Evolutionary conservation across 148 eudicot genomes (phyloP).

Genomic region (Vaccinium corymbosum): DNA sequence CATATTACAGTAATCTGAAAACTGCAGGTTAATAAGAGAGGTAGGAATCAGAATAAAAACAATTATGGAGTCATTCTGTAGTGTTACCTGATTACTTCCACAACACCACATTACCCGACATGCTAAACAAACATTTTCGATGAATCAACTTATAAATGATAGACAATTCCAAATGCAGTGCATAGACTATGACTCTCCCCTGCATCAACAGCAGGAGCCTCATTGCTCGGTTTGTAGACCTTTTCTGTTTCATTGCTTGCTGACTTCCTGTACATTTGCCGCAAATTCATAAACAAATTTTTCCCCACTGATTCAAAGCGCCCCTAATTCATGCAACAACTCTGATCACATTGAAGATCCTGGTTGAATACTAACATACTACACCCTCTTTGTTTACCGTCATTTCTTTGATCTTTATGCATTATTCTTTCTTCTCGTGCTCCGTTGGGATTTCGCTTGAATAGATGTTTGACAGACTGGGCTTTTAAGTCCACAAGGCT

Average conservation of each 20-base stretch:
- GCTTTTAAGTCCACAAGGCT: constrained; percentile 41
- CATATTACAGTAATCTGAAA: background rate
- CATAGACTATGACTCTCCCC: too few species aligned
- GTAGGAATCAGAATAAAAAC: background rate
- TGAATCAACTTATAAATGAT: background rate
- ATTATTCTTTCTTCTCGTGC: constrained; percentile 21
- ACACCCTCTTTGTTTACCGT: background rate
- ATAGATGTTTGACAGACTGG: constrained; percentile 34
- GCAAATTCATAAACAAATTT: background rate
- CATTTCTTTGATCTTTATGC: background rate
- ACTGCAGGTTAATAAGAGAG: background rate
- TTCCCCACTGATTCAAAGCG: background rate
- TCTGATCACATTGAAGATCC: background rate
- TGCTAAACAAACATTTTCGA: background rate
- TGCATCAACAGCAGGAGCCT: background rate
- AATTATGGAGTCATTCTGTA: background rate
- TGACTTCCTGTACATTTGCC: background rate
- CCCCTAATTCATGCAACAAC: background rate
- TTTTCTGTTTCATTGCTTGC: background rate
- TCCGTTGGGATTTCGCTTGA: constrained; percentile 29
- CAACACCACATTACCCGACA: background rate
- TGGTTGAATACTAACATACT: background rate
- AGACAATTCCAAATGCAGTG: too few species aligned
- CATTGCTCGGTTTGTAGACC: background rate
- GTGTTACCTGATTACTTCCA: background rate